These are phyloP conservation scores for Sphagnum magellanicum DNA, from an alignment of 228 moss, liverwort and hornwort species.

Conservation along the genomic window DNA sequence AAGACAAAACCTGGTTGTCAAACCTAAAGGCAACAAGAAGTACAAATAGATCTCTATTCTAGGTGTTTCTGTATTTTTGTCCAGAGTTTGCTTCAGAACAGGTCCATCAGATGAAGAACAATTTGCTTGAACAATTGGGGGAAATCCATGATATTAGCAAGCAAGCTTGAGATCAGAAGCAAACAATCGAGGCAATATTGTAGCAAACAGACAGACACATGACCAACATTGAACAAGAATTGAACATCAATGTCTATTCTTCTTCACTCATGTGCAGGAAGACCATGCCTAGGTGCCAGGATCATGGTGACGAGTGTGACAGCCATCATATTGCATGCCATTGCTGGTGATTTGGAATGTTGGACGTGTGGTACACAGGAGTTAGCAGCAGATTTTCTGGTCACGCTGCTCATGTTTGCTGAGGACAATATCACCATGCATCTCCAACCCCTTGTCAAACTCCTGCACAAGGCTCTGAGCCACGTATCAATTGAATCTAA, in stretches of 20 bases:
- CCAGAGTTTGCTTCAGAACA: neutral
- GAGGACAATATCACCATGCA: slow-evolving; percentile 92
- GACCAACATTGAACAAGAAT: too few relatives aligned
- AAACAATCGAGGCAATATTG: too few relatives aligned
- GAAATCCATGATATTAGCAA: too few relatives aligned
- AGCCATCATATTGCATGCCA: slow-evolving; percentile 70
- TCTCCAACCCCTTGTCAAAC: slow-evolving; percentile 60
- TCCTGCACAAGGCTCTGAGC: slow-evolving; percentile 73
- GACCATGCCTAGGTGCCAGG: slow-evolving; percentile 86
- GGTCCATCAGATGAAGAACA: neutral
- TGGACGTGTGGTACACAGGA: slow-evolving; percentile 86
- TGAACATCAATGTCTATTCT: too few relatives aligned
- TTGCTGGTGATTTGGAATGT: slow-evolving; percentile 66
- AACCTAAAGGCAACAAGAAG: neutral
- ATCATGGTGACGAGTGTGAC: slow-evolving; percentile 77
- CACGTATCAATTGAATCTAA: slow-evolving; percentile 55
- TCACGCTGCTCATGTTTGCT: slow-evolving; percentile 66
- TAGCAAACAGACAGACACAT: too few relatives aligned
- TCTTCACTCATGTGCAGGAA: slow-evolving; percentile 22
- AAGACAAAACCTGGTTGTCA: neutral
- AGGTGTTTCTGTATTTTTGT: neutral
- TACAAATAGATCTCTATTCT: neutral
- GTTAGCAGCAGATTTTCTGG: slow-evolving; percentile 71
- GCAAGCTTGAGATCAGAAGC: too few relatives aligned
- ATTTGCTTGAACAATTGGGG: neutral